Evolutionary conservation across 257 asterid species (phyloP).

Genomic region (Ligustrum vulgare): DNA sequence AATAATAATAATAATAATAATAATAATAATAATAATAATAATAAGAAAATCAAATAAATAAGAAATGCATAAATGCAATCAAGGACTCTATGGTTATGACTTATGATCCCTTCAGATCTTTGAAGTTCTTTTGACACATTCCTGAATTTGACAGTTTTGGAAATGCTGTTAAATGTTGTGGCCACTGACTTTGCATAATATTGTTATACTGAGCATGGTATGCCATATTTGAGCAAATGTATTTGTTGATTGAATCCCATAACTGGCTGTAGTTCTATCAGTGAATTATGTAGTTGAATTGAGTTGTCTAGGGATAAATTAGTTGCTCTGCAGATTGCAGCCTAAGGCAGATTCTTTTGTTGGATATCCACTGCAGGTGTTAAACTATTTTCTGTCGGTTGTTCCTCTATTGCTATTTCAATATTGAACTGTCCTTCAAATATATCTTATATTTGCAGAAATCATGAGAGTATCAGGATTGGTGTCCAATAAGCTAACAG

Average conservation of each 20-base stretch:
- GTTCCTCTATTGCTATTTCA: constrained; percentile 8
- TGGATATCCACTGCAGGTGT: constrained; percentile 6
- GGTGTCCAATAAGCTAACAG: constrained; percentile 49
- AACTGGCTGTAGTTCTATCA: neutral
- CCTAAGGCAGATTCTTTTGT: neutral
- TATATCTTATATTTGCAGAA: constrained; percentile 41
- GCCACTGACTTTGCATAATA: neutral
- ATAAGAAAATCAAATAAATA: neutral
- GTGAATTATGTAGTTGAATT: constrained; percentile 15
- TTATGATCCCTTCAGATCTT: neutral
- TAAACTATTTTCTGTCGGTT: neutral
- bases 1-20: no score
- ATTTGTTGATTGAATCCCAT: neutral
- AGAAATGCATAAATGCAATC: neutral
- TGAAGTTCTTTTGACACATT: neutral
- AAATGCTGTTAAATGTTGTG: neutral
- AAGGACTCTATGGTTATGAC: neutral
- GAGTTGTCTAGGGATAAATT: constrained; percentile 6
- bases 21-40: no score
- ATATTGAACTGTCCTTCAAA: neutral
- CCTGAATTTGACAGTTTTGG: neutral
- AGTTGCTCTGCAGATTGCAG: neutral
- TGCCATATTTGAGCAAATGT: neutral
- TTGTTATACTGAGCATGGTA: neutral
- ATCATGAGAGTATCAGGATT: constrained; percentile 52